Base-by-base conservation (phyloP, 106 monocot species). In the Dactylorhiza incarnata region DNA sequence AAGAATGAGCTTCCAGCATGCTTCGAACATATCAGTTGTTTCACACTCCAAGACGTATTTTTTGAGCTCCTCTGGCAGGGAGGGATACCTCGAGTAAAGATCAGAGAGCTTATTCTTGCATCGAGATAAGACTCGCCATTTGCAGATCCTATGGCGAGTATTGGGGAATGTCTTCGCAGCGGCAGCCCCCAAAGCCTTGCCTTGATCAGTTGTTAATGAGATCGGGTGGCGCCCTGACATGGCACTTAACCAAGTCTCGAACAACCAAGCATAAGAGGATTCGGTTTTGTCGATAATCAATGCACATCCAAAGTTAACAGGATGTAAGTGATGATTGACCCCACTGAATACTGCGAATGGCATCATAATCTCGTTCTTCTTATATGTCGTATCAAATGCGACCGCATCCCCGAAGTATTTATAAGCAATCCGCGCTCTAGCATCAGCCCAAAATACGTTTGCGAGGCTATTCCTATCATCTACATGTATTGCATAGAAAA, bases 361-460 rank as follows among this genome's bases (percentile, higher is more conserved):
- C 56, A 81, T 47, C 90, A 90, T 87, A 70, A 74, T 77, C 68
- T 87, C 74, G 23, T 91, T 88, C 78, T 91, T 84, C 75, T 76
- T 86, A 53, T 84, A 88, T 15, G 72, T 86, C 2, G 83, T 89
- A 71, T 92, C 91, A 71, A 92, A 92, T 22, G 82, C 84, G 12
- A 92, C 82, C 0, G 91, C 86, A 86, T 92, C 91, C 13, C 88
- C 88, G 86, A 88, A 92, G 72, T 86, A 79, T 25, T 55, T 82
- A n/a, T 86, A 83, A 45, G 83, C 80, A 76, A 92, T 76, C 56
- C 88, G 73, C 71, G 86, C 82, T 75, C 75, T 84, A 1, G 84
- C 55, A 83, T 89, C 88, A 14, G 82, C 84, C 91, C 88, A 91
- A 17, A 89, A 84, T 10, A 82, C 74, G 78, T 86, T 92, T 24